phyloP scores from a whole-genome alignment of 2,329 filamentous ascomycete species.

The Magnaporthiopsis poae region DNA sequence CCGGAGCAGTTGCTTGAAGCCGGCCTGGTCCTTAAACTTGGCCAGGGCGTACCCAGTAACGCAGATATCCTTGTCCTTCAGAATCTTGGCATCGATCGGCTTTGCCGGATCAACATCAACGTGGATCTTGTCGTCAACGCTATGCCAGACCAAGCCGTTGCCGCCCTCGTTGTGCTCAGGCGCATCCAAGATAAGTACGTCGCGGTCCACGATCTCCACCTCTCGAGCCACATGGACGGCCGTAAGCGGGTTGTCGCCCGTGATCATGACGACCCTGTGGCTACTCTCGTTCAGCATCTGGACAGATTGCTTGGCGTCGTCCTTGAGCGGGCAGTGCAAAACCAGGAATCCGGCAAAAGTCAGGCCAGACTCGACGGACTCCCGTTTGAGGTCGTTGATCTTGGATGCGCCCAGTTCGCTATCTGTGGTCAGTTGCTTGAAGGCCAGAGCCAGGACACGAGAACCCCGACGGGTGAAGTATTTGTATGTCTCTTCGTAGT shows the following conservation, averaged over 20 bases:
- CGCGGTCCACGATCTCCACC: conserved; percentile 94
- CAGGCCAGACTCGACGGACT: conserved; percentile 76
- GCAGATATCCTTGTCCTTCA: conserved; percentile 82
- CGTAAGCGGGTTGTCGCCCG: conserved; percentile 92
- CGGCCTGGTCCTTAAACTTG: conserved; percentile 74
- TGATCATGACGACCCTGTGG: conserved; percentile 98
- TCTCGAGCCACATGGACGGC: conserved; percentile 90
- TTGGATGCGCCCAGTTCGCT: conserved; percentile 70
- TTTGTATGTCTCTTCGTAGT: conserved; percentile 97
- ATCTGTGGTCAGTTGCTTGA: conserved; percentile 78
- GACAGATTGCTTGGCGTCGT: conserved; percentile 86
- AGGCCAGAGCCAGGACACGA: conserved; percentile 84
- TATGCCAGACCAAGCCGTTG: conserved; percentile 82
- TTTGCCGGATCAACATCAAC: conserved; percentile 78
- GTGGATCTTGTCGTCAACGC: conserved; percentile 78
- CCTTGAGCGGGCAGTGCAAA: conserved; percentile 88
- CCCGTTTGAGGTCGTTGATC: conserved; percentile 89
- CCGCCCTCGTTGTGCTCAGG: conserved; percentile 78
- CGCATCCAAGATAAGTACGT: conserved; percentile 87
- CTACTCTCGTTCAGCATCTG: conserved; percentile 98
- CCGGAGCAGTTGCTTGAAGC: conserved; percentile 67
- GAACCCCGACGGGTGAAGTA: conserved; percentile 94
- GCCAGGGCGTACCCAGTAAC: conserved; percentile 88
- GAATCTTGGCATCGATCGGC: conserved; percentile 68
- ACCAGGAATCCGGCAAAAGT: conserved; percentile 92